These are phyloP conservation scores for Penicillium ochrochloron DNA, from an alignment of 495 filamentous ascomycete species.

Conservation along the genomic window DNA sequence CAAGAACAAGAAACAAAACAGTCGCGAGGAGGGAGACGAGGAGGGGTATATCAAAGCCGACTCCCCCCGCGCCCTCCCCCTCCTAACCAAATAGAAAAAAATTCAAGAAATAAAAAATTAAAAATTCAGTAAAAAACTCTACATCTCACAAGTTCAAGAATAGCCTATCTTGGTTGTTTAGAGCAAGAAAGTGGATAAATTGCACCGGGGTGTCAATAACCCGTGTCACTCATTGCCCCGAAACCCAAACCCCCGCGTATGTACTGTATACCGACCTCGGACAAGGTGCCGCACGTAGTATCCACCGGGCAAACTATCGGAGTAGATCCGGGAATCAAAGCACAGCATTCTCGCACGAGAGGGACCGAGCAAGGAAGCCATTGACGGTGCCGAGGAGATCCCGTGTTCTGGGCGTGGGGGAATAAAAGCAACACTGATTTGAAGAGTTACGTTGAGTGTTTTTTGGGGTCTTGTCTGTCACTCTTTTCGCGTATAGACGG, in stretches of 20 bases:
- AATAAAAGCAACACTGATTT: background rate
- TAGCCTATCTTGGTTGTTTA: background rate
- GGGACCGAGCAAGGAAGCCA: background rate
- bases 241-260: background rate
- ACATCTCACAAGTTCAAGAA: background rate
- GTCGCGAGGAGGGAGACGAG: slow-evolving; percentile 2
- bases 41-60: slow-evolving; percentile 22
- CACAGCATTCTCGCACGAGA: slow-evolving; percentile 18
- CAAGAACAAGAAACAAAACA: background rate
- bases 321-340: slow-evolving; percentile 10
- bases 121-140: slow-evolving; percentile 12
- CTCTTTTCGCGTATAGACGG: background rate
- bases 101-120: background rate
- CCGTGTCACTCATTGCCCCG: background rate
- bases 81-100: background rate
- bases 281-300: slow-evolving; percentile 10
- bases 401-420: slow-evolving; percentile 2
- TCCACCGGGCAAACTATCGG: slow-evolving; percentile 15
- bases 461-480: background rate
- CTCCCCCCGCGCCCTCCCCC: background rate
- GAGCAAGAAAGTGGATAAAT: background rate
- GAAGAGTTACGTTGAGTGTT: too few relatives aligned
- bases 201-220: slow-evolving; percentile 1
- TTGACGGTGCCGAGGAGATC: background rate
- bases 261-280: slow-evolving; percentile 6